Base-by-base conservation (phyloP, 345 rosid species). In the Boechera retrofracta region DNA sequence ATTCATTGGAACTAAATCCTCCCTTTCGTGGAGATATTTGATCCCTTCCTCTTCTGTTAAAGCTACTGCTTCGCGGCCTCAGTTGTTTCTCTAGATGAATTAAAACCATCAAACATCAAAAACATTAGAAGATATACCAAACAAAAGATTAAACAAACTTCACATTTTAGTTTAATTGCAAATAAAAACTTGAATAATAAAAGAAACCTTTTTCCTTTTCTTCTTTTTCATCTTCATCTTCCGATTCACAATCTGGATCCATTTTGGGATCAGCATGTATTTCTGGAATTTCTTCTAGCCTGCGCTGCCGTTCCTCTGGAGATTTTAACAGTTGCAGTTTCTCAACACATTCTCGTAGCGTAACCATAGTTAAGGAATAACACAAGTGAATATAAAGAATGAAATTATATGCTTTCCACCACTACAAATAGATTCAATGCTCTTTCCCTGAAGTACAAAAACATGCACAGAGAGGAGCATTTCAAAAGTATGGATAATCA, bases 331-430 rank as follows among this genome's bases (percentile, higher is more conserved):
- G 86, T 86, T 96, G 98, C 86, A 96, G 70, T 80, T 93, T 96
- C 85, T 96, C 99, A 52, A 96, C 98, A 80, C 98, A 93, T 84
- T 93, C 98, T 86, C 99, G 92, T 68, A 96, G 98, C 89, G 95
- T 96, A 68, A 77, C 28, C 63, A 78, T 59, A 77, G 96, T 91
- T 74, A 95, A 92, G 96, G 89, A 86, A 52, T 21, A 76, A 65
- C 31, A 11, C 7, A 75, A 52, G 58, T 51, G 51, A 35, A 60
- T 13, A 63, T 31, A 62, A 29, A 26, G 9, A 64, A 52, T 26
- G 48, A 51, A 31, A 49, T 15, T 13, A 35, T 65, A 54, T 38
- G 72, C 51, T 33, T 63, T 53, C 28, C 15, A 53, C 21, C 53
- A 16, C 80, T 10, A 54, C 6, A 59, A 60, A 60, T 59, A 62